Conservation (phyloP, 306 rosid species). For the Cucurbita pepo region DNA sequence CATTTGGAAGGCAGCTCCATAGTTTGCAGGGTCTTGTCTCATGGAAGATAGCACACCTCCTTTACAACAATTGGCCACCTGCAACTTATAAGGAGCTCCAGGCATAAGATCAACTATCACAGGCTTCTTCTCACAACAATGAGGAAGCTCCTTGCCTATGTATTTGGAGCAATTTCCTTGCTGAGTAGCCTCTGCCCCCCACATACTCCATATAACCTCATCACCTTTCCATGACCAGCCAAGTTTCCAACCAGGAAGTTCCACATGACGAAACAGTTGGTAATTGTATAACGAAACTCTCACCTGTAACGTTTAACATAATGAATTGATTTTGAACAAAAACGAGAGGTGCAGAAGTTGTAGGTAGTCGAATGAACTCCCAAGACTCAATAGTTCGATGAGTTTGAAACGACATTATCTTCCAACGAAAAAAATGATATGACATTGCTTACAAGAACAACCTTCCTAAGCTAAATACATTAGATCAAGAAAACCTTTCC, state of each 20-base stretch:
- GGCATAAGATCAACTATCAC: conserved; percentile 46
- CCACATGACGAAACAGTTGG: conserved; percentile 53
- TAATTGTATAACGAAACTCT: conserved; percentile 38
- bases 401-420: background rate
- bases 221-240: conserved; percentile 52
- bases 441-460: background rate
- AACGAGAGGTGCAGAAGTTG: background rate
- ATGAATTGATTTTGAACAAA: background rate
- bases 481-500: background rate
- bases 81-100: conserved; percentile 40
- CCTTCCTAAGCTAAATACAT: background rate
- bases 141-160: conserved; percentile 31
- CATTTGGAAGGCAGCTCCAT: conserved; percentile 36
- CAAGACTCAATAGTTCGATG: background rate
- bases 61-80: conserved; percentile 46
- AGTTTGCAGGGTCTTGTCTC: conserved; percentile 32
- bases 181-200: conserved; percentile 60
- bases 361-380: background rate
- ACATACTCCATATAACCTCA: conserved; percentile 61
- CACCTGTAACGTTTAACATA: conserved; percentile 22
- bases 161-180: conserved; percentile 60
- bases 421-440: background rate
- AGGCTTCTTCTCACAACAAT: conserved; percentile 49
- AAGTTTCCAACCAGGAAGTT: conserved; percentile 58
- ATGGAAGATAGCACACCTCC: conserved; percentile 49